Evolutionary conservation across 495 filamentous ascomycete species (phyloP), one percentile per base, ranked within the genome.

Genomic region (Lophiotrema nucula): DNA sequence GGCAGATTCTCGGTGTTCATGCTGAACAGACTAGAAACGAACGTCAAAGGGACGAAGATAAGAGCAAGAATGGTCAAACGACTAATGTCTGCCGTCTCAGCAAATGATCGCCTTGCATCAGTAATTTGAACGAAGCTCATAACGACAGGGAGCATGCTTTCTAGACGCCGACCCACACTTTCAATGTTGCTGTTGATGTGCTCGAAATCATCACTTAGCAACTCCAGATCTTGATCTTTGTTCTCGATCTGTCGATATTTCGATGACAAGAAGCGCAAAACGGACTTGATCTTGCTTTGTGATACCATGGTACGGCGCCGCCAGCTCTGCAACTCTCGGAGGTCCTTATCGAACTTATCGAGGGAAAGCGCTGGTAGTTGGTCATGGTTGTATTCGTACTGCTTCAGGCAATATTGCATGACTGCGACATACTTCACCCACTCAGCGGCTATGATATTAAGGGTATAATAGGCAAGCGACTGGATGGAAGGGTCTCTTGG

Each of bases 31-130:
- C 69, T 67, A 3, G 73, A 52, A 3, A 74, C 68, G 47, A 66
- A 74, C 0, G 62, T 66, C 45, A 72, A 50, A 28, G 71, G 72
- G n/a, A 76, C 62, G 45, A 76, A 76, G 4, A 74, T 41, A 15
- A 75, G 54, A 8, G 72, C 70, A 12, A 74, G 60, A 28, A 64
- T 52, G 6, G 74, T 75, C 27, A 75, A 41, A 19, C 70, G 62
- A 15, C 52, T 70, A 22, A 74, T 68, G 38, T 71, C 69, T 24
- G 66, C 56, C 18, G 73, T 57, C 47, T 74, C 70, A 5, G 47
- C 62, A 6, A 65, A 53, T 6, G 66, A 53, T 45, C 47, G 43
- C n/a, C 53, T 31, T n/a, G 24, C 62, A 38, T 73, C 71, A 3
- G 56, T 38, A 42, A 73, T 56, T 31, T 72, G 70, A 3, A 73